Evolutionary conservation across 345 rosid species (phyloP).

Genomic region (Eucalyptus tenuipes): DNA sequence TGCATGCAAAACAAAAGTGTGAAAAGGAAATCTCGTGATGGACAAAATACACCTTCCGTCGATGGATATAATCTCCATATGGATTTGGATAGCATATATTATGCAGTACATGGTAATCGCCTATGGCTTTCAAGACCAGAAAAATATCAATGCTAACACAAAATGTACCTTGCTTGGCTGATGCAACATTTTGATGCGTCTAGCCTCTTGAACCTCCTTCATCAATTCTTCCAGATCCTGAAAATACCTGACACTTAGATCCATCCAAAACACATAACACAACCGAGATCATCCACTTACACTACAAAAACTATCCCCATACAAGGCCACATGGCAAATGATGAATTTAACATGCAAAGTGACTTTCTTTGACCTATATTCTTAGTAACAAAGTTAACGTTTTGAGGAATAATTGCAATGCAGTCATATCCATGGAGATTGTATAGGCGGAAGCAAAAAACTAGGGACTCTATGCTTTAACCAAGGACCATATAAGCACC

Average conservation of each 20-base stretch:
- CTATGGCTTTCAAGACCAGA: neutral
- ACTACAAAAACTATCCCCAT: neutral
- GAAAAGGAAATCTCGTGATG: neutral
- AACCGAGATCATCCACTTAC: neutral
- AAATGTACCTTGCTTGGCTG: slow-evolving; percentile 91
- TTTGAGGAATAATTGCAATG: neutral
- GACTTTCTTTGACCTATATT: neutral
- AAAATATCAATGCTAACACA: neutral
- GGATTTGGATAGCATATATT: neutral
- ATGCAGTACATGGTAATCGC: neutral
- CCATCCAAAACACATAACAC: neutral
- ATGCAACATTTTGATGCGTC: slow-evolving; percentile 98
- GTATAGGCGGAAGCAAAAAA: neutral
- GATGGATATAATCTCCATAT: neutral
- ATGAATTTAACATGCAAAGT: neutral
- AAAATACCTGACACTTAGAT: neutral
- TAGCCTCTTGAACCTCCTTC: slow-evolving; percentile 99
- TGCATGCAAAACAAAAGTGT: neutral
- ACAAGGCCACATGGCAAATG: neutral
- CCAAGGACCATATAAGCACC: neutral
- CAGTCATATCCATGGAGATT: neutral
- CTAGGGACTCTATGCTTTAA: neutral
- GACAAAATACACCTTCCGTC: neutral
- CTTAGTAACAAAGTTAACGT: neutral
- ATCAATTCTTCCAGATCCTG: slow-evolving; percentile 86